Base-by-base conservation (phyloP, 1,139 yeast genomes). In the Geotrichum cucujoidarum region DNA sequence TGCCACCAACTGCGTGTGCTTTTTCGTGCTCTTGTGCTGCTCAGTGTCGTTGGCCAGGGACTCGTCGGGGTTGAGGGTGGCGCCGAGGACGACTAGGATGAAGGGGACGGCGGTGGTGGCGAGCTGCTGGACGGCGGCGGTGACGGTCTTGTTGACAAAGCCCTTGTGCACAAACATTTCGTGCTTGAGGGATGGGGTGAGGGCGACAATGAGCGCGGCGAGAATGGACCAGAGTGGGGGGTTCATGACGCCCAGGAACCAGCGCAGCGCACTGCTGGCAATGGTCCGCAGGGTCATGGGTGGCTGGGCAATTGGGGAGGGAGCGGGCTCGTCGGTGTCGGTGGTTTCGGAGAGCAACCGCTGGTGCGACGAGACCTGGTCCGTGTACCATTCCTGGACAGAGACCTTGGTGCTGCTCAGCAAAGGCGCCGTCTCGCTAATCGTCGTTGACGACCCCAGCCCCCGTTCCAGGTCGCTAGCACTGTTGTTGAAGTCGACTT, bases 211-310 rank as follows among this genome's bases (percentile, higher is more conserved):
- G 17, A 92, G 80, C 7, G 97, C 82, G 1, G 82, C 67, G 21
- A 87, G 66, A 97, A 92, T 92, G 10, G 97, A 83, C 74, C 89
- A 92, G 53, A 92, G 72, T 6, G 98, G 98, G 10, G 97, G 97
- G 66, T 92, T 92, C 95, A 92, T 88, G 59, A 80, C 80, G 32
- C 64, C 60, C 48, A 74, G 55, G 44, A 78, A 50, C 31, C 55
- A 54, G 33, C 34, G 17, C 22, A 38, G 47, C 8, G 47, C 39
- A 5, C 31, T 13, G 13, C 31, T 14, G 7, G 16, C 6, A 13
- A 24, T 7, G 2, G 18, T 13, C 14, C 16, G 13, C 8, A 45
- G 17, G n/a, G 6, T 13, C 8, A 17, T 21, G 4, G 31, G 30
- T 11, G 18, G 16, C 16, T 40, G 27, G 36, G 24, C 21, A n/a